phyloP scores from a whole-genome alignment of 805 yeast genomes.

The Lachancea nothofagi region DNA sequence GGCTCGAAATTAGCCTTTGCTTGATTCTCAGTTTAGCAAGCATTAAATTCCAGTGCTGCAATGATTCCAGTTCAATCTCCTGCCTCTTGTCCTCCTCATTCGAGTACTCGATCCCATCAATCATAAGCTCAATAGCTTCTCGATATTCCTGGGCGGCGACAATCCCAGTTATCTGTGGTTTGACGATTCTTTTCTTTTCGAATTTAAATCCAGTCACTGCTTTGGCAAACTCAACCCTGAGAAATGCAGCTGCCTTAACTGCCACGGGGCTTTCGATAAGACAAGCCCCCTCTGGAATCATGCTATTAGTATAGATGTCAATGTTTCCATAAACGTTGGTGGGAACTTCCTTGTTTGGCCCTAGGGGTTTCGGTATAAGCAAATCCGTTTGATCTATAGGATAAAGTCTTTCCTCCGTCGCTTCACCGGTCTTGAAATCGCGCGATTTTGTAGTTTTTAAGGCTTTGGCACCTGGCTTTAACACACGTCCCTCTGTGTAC shows the following conservation, averaged over 20 bases:
- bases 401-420: conserved; percentile 63
- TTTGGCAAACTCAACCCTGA: conserved; percentile 74
- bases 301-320: conserved; percentile 67
- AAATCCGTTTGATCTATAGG: conserved; percentile 72
- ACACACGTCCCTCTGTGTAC: conserved; percentile 73
- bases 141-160: conserved; percentile 57
- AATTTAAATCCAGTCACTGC: conserved; percentile 89
- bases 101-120: conserved; percentile 26
- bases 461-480: conserved; percentile 68
- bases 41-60: conserved; percentile 34
- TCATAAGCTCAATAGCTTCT: conserved; percentile 31
- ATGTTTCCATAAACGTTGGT: conserved; percentile 79
- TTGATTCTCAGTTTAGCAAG: conserved; percentile 32
- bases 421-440: conserved; percentile 38
- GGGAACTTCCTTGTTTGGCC: conserved; percentile 56
- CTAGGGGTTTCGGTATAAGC: conserved; percentile 57
- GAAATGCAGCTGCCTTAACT: conserved; percentile 61
- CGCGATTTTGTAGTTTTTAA: conserved; percentile 40
- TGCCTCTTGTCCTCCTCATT: conserved; percentile 37
- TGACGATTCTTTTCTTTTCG: conserved; percentile 42
- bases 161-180: conserved; percentile 68
- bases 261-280: conserved; percentile 52
- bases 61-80: conserved; percentile 43
- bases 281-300: conserved; percentile 79
- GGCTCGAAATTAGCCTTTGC: conserved; percentile 39